A percentile compares a stretch with the other conserved stretches of the same genome.
Evolutionary conservation across 352 stramenopile genomes (phyloP).

Genomic region (Peronosclerospora sorghi): DNA sequence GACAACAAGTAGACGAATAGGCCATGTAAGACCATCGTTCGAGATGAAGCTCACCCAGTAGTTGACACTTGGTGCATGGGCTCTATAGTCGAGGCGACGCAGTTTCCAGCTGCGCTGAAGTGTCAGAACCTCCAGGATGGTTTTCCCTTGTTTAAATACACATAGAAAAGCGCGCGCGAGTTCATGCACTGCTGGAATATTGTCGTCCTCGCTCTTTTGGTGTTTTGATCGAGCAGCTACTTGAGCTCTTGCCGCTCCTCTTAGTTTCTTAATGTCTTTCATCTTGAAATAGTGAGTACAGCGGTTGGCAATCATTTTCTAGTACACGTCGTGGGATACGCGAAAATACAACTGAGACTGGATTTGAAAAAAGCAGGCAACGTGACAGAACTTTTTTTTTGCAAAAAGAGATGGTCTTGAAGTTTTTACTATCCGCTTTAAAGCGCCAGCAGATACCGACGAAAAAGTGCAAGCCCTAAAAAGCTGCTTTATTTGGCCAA

Average conservation of each 20-base stretch:
- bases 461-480: no score
- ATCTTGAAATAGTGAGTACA: constrained; percentile 43
- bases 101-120: constrained; percentile 26
- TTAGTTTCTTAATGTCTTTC: constrained; percentile 33
- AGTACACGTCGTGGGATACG: constrained; percentile 19
- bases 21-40: no score
- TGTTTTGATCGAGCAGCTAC: neutral
- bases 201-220: neutral
- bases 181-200: constrained; percentile 1
- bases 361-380: no score
- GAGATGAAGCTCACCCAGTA: no score
- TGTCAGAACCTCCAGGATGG: constrained; percentile 38
- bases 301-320: constrained; percentile 36
- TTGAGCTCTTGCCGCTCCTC: constrained; percentile 19
- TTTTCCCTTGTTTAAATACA: constrained; percentile 31
- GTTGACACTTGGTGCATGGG: neutral
- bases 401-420: no score
- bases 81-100: constrained; percentile 27
- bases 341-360: neutral
- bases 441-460: constrained; percentile 26
- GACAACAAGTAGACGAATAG: no score
- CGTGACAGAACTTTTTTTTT: no score
- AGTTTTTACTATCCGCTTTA: neutral
- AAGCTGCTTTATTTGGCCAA: no score
- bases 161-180: constrained; percentile 30